Evolutionary conservation across 768 basidiomycete genomes (phyloP).

Genomic region (Lactarius hengduanensis): DNA sequence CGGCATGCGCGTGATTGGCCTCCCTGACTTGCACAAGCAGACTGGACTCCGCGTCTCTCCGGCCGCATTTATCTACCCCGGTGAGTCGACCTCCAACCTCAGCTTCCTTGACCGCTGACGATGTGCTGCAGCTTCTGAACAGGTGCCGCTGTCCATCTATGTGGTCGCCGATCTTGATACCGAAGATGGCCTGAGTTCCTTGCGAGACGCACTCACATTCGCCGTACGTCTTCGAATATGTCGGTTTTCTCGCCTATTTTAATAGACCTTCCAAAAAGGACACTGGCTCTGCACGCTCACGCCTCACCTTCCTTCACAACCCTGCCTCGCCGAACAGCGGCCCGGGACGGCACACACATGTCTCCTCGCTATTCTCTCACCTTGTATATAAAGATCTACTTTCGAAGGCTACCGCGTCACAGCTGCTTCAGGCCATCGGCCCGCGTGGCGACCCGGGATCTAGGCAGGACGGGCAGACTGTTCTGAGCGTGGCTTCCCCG

Average conservation of each 20-base stretch:
- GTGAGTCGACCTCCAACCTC: slow-evolving; percentile 41
- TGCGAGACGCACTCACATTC: slow-evolving; percentile 64
- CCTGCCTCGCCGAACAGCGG: slow-evolving; percentile 39
- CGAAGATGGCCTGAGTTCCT: slow-evolving; percentile 52
- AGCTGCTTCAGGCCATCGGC: slow-evolving; percentile 44
- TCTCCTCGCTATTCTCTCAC: slow-evolving; percentile 50
- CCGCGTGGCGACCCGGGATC: slow-evolving; percentile 24
- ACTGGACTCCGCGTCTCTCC: slow-evolving; percentile 44
- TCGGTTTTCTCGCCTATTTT: slow-evolving; percentile 13
- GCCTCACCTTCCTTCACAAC: slow-evolving; percentile 79
- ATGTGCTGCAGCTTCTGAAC: slow-evolving; percentile 21
- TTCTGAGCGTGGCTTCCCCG: slow-evolving; percentile 37
- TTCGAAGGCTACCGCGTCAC: slow-evolving; percentile 39
- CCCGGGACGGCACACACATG: slow-evolving; percentile 30
- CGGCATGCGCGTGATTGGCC: slow-evolving; percentile 51
- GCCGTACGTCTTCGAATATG: slow-evolving; percentile 46
- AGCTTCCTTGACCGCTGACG: slow-evolving; percentile 30
- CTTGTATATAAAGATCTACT: slow-evolving; percentile 46
- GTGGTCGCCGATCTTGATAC: slow-evolving; percentile 80
- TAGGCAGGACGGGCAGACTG: slow-evolving; percentile 39
- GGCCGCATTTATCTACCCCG: slow-evolving; percentile 60
- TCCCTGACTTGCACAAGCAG: slow-evolving; percentile 52
- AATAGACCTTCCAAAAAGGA: slow-evolving; percentile 36
- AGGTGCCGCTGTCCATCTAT: slow-evolving; percentile 50
- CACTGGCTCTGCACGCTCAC: slow-evolving; percentile 44